Conservation (phyloP, 352 stramenopile species). For the Pythium dissotocum region DNA sequence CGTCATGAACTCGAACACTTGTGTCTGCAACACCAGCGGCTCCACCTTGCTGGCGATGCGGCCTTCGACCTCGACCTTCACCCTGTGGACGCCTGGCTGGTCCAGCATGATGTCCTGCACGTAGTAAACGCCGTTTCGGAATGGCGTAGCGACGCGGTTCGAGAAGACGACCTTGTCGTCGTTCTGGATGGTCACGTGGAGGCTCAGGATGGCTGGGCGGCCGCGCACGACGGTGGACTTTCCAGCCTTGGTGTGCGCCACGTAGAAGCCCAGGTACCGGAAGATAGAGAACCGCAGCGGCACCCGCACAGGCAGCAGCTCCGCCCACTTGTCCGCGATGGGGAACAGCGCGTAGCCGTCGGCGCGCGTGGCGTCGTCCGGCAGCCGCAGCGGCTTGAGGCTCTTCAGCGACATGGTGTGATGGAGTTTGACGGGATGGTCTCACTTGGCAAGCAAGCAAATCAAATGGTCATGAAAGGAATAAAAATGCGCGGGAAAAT, state of each 20-base stretch:
- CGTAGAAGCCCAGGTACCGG: conserved; percentile 81
- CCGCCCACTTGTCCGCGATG: conserved; percentile 72
- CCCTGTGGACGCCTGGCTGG: conserved; percentile 58
- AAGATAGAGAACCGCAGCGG: conserved; percentile 79
- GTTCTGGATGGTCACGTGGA: conserved; percentile 75
- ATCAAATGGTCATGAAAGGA: background rate
- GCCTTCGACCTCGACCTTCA: conserved; percentile 62
- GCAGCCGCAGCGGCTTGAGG: conserved; percentile 66
- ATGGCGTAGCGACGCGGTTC: conserved; percentile 51
- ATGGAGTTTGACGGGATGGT: background rate
- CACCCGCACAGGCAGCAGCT: conserved; percentile 60
- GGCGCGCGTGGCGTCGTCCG: conserved; percentile 34
- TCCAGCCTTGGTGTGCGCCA: conserved; percentile 56
- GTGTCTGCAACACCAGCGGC: conserved; percentile 60
- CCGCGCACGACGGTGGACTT: conserved; percentile 66
- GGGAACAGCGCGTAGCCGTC: conserved; percentile 70
- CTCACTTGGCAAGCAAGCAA: background rate
- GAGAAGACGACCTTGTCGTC: conserved; percentile 78
- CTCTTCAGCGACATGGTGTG: conserved; percentile 48
- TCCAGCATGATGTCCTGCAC: conserved; percentile 73
- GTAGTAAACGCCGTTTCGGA: conserved; percentile 81
- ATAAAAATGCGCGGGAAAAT: conserved; percentile 23
- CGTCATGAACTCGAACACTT: conserved; percentile 85
- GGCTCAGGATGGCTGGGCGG: conserved; percentile 39
- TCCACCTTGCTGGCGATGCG: conserved; percentile 45